phyloP scores from a whole-genome alignment of 495 filamentous ascomycete species.

The Podospora pseudoanserina region DNA sequence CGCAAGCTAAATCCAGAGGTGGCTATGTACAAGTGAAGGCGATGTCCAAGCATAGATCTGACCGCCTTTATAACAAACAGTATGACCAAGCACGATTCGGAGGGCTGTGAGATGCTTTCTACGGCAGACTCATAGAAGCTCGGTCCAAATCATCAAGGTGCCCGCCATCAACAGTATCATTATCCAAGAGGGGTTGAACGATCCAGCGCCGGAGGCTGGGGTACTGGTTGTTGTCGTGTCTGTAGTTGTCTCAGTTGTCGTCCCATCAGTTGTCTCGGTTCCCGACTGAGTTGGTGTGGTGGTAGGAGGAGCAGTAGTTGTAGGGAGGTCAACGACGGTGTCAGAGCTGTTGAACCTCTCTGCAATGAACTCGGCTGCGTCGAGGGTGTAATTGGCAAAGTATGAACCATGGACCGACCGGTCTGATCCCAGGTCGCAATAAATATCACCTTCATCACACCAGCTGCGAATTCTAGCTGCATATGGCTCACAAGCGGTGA shows the following conservation, averaged over 20 bases:
- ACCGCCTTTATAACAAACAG: no score
- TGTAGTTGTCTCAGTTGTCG: neutral
- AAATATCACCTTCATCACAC: conserved; percentile 29
- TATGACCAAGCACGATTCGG: no score
- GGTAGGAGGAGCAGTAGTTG: neutral
- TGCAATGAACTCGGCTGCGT: conserved; percentile 23
- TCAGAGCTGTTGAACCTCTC: conserved; percentile 18
- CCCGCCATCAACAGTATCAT: neutral
- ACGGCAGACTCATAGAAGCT: neutral
- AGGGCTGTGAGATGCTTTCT: neutral
- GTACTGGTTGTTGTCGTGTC: neutral
- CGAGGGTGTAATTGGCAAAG: conserved; percentile 23
- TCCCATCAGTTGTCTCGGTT: neutral
- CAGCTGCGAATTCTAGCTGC: conserved; percentile 19
- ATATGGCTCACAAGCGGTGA: conserved; percentile 20
- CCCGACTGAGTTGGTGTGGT: neutral
- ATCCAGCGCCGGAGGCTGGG: neutral
- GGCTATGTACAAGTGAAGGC: no score
- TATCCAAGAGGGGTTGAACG: neutral
- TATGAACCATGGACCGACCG: conserved; percentile 21
- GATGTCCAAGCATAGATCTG: no score
- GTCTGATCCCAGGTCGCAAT: conserved; percentile 24
- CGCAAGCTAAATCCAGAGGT: no score
- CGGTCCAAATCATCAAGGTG: neutral
- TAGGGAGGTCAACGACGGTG: neutral